Conservation (phyloP, 192 early-diverging fungal species). For the Umbelopsis sp. region DNA sequence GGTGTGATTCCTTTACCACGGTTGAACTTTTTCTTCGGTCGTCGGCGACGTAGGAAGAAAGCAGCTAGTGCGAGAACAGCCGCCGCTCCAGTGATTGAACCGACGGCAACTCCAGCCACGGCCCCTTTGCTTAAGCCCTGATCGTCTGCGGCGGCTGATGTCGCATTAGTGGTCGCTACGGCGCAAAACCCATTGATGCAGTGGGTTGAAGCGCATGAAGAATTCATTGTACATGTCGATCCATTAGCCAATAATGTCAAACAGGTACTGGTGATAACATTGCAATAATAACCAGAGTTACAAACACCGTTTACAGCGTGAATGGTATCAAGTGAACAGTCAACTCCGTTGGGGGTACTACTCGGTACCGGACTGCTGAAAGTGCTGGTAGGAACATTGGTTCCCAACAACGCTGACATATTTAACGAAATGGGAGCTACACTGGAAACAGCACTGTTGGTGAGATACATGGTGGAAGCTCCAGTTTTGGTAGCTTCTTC, state of each 20-base stretch:
- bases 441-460: not conserved
- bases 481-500: not conserved
- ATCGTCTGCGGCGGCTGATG: not conserved
- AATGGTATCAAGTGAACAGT: not conserved
- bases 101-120: not conserved
- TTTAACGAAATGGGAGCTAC: not conserved
- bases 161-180: not conserved
- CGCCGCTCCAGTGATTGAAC: slow-evolving; percentile 3
- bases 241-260: not conserved
- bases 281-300: slow-evolving; percentile 11
- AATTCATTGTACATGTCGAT: slow-evolving; percentile 4
- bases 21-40: slow-evolving; percentile 22
- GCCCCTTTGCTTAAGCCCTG: slow-evolving; percentile 10
- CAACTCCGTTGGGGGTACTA: slow-evolving; percentile 2
- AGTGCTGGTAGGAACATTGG: not conserved
- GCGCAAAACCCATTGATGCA: not conserved
- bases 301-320: slow-evolving; percentile 1
- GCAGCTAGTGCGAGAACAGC: not conserved
- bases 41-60: not conserved
- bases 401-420: not conserved
- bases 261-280: not conserved
- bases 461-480: slow-evolving; percentile 13
- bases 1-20: slow-evolving; percentile 33
- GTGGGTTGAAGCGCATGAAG: not conserved
- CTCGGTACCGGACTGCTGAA: not conserved